Conservation (phyloP, 2,329 filamentous ascomycete species). For the Talaromyces atroroseus region DNA sequence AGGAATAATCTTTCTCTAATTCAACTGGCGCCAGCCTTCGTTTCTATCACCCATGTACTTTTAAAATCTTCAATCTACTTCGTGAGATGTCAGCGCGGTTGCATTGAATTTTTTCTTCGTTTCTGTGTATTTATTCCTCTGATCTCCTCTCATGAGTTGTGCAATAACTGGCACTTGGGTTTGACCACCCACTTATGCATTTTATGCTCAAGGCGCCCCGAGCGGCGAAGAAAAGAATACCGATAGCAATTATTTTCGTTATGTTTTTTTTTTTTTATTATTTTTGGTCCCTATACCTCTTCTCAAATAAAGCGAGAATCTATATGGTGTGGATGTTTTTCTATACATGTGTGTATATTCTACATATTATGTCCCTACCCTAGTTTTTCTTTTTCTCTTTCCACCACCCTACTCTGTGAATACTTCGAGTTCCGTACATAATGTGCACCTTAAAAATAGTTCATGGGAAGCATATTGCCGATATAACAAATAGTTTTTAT, state of each 20-base stretch:
- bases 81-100: slow-evolving; percentile 10
- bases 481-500: too few relatives aligned
- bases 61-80: slow-evolving; percentile 6
- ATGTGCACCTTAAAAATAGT: too few relatives aligned
- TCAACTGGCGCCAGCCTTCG: slow-evolving; percentile 6
- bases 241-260: not conserved
- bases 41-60: slow-evolving; percentile 12
- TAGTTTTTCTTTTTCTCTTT: too few relatives aligned
- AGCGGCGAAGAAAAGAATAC: not conserved
- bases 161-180: slow-evolving; percentile 8
- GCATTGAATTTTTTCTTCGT: slow-evolving; percentile 5
- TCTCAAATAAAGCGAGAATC: not conserved
- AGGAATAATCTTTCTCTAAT: slow-evolving; percentile 4
- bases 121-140: slow-evolving; percentile 10
- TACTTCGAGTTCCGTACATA: too few relatives aligned
- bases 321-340: not conserved
- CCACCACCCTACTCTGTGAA: too few relatives aligned
- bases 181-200: slow-evolving; percentile 7
- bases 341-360: not conserved
- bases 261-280: not conserved
- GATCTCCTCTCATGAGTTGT: slow-evolving; percentile 13
- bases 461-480: too few relatives aligned
- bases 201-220: not conserved
- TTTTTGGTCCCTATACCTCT: not conserved
- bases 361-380: not conserved